These are phyloP conservation scores for Heliamphora exappendiculata DNA, from an alignment of 148 eudicot species.

Conservation along the genomic window DNA sequence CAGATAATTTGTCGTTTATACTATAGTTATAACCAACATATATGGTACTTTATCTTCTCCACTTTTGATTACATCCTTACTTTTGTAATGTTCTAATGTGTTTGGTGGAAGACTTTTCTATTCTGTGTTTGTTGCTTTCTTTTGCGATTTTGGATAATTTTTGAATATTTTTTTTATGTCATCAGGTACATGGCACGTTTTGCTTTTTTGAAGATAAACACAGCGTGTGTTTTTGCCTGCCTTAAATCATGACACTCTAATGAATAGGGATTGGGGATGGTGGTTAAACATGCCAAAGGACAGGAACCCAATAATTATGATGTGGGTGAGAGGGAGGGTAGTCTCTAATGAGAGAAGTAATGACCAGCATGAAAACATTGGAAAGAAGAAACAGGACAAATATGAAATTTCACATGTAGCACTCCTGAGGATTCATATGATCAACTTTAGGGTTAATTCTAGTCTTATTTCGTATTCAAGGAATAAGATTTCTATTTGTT, in stretches of 20 bases:
- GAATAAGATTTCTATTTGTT: too few species aligned
- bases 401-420: too few species aligned
- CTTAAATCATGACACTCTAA: not conserved
- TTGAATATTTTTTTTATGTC: not conserved
- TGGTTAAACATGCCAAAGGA: not conserved
- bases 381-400: too few species aligned
- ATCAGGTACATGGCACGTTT: not conserved
- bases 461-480: too few species aligned
- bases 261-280: not conserved
- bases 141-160: not conserved
- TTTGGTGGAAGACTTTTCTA: not conserved
- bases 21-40: not conserved
- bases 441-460: too few species aligned
- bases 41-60: conserved; percentile 4
- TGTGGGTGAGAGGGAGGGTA: not conserved
- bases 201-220: not conserved
- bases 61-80: not conserved
- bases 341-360: not conserved
- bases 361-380: too few species aligned
- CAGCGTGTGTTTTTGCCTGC: not conserved
- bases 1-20: not conserved
- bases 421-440: too few species aligned
- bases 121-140: not conserved
- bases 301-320: not conserved
- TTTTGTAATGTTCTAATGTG: not conserved